Evolutionary conservation across 2,329 filamentous ascomycete genomes (phyloP).

Genomic region (Penicillium decumbens): DNA sequence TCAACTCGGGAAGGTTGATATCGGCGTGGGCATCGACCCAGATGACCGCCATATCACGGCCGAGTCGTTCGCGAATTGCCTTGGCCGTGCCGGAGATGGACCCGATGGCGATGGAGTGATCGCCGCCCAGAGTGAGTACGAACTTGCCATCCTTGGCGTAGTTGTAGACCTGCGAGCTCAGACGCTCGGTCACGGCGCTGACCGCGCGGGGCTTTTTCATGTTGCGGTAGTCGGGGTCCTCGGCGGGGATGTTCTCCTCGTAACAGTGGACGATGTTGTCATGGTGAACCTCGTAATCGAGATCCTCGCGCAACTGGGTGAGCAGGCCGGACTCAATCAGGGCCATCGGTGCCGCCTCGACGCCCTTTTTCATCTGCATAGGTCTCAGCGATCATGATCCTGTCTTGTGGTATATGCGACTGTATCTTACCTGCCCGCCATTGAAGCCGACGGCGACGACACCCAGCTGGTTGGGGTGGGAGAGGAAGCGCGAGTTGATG

Average conservation of each 20-base stretch:
- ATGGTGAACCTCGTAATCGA: constrained; percentile 82
- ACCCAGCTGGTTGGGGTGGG: constrained; percentile 72
- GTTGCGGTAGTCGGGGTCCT: constrained; percentile 73
- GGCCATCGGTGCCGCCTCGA: constrained; percentile 83
- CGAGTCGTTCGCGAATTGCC: constrained; percentile 77
- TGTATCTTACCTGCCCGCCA: constrained; percentile 73
- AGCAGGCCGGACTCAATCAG: constrained; percentile 86
- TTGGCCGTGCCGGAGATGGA: constrained; percentile 82
- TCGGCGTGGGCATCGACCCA: constrained; percentile 99
- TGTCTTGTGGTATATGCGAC: not conserved
- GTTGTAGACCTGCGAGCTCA: constrained; percentile 79
- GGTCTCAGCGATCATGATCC: constrained; percentile 1
- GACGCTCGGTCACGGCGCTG: constrained; percentile 73
- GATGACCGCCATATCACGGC: constrained; percentile 83
- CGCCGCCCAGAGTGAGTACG: constrained; percentile 88
- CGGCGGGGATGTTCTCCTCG: constrained; percentile 62
- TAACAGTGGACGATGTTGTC: constrained; percentile 80
- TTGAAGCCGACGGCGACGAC: constrained; percentile 95
- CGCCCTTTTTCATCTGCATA: constrained; percentile 75
- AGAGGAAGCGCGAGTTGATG: constrained; percentile 69
- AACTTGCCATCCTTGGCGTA: constrained; percentile 79
- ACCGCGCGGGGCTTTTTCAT: constrained; percentile 94
- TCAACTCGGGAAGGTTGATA: constrained; percentile 93
- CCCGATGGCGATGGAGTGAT: constrained; percentile 95
- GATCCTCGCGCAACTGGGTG: constrained; percentile 73